Percentiles rank a stretch among this genome's conserved stretches.
Evolutionary conservation across 768 basidiomycete species (phyloP).

Genomic region (Psilocybe tampanensis): DNA sequence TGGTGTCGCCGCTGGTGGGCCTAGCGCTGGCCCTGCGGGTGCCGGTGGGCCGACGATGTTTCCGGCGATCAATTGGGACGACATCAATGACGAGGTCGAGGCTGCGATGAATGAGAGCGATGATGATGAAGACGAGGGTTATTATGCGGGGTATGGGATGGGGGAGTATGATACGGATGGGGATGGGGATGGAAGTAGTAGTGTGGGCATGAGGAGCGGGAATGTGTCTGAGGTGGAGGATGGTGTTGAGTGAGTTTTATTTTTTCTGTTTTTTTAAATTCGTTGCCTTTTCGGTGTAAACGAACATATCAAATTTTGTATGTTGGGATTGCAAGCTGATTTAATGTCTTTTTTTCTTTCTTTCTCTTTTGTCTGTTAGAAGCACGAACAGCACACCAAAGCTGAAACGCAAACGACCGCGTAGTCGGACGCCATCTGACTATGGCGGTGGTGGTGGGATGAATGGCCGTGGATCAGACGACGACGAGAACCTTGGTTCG

Average conservation of each 20-base stretch:
- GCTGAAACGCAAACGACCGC: conserved; percentile 65
- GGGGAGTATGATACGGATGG: conserved; percentile 28
- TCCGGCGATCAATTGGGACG: conserved; percentile 76
- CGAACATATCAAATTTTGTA: too few relatives aligned
- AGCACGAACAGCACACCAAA: conserved; percentile 45
- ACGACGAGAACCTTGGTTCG: conserved; percentile 54
- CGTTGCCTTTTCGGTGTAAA: too few relatives aligned
- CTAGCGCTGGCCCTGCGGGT: too few relatives aligned
- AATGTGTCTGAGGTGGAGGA: conserved; percentile 60
- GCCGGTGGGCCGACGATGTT: conserved; percentile 46
- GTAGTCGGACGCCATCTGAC: conserved; percentile 74
- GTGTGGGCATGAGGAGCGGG: conserved; percentile 48
- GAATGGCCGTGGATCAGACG: conserved; percentile 64
- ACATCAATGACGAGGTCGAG: conserved; percentile 85
- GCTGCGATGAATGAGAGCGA: conserved; percentile 84
- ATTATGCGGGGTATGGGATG: background rate
- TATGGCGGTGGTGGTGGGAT: conserved; percentile 43
- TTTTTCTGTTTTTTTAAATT: too few relatives aligned
- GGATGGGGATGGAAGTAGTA: conserved; percentile 40
- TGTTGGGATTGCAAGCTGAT: too few relatives aligned
- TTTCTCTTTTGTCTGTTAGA: conserved; percentile 14
- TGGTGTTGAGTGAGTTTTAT: too few relatives aligned
- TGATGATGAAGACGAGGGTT: conserved; percentile 46
- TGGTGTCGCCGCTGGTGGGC: conserved; percentile 7
- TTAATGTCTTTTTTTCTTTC: too few relatives aligned